Evolutionary conservation across 1,139 yeast genomes (phyloP).

Genomic region (Geotrichum fermentans): DNA sequence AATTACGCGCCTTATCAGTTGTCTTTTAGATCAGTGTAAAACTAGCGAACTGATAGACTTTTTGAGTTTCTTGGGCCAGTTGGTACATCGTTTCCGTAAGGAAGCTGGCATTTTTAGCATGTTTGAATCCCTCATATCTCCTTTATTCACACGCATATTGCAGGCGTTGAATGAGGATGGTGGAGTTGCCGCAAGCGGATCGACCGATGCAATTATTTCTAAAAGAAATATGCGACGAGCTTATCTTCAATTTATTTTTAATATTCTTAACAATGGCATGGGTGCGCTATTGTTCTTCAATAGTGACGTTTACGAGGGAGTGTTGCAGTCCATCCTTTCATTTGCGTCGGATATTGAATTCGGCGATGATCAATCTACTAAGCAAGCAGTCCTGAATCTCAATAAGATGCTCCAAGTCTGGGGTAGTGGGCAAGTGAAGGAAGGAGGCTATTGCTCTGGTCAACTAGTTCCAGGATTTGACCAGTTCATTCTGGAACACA

Average conservation of each 20-base stretch:
- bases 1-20: constrained; percentile 66
- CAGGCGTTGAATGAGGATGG: constrained; percentile 45
- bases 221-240: constrained; percentile 56
- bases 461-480: constrained; percentile 61
- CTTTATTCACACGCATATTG: constrained; percentile 64
- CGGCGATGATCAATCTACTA: constrained; percentile 47
- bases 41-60: constrained; percentile 72
- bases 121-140: constrained; percentile 66
- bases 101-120: constrained; percentile 68
- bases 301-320: constrained; percentile 59
- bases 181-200: constrained; percentile 36
- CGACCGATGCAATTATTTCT: constrained; percentile 42
- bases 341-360: constrained; percentile 53
- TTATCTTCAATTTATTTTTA: constrained; percentile 62
- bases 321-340: constrained; percentile 61
- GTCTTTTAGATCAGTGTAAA: constrained; percentile 61
- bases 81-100: constrained; percentile 68
- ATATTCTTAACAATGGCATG: constrained; percentile 69
- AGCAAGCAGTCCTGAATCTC: constrained; percentile 64
- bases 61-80: constrained; percentile 79
- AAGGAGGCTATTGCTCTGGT: constrained; percentile 53
- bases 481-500: constrained; percentile 61
- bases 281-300: constrained; percentile 71
- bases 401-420: constrained; percentile 60
- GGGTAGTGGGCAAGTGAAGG: constrained; percentile 64